A percentile compares a stretch with the other conserved stretches of the same genome.
Evolutionary conservation across 1,139 yeast genomes (phyloP).

Genomic region (Diutina neorugosa): DNA sequence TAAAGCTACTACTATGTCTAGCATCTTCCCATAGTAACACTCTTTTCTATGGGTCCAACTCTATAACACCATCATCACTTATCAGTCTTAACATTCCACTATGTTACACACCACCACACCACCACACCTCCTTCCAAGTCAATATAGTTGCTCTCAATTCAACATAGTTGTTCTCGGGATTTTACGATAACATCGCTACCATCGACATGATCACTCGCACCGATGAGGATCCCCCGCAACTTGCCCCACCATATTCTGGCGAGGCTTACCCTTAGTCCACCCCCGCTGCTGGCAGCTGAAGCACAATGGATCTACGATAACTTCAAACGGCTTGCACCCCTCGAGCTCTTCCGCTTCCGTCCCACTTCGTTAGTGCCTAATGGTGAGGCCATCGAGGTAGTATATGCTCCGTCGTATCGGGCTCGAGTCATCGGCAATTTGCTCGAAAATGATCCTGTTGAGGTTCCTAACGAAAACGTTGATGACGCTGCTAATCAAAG

Average conservation of each 20-base stretch:
- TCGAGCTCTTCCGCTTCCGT: neutral
- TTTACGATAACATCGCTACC: neutral
- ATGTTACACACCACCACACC: no score
- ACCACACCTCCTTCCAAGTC: no score
- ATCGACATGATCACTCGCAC: neutral
- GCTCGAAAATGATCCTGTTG: neutral
- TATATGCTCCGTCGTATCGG: neutral
- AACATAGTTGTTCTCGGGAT: no score
- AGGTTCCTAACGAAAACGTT: neutral
- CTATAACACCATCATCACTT: no score
- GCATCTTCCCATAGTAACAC: no score
- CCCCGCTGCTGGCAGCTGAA: neutral
- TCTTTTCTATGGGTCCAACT: no score
- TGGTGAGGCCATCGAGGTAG: neutral
- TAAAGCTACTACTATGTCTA: no score
- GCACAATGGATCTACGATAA: neutral
- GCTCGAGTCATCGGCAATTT: neutral
- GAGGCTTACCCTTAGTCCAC: neutral
- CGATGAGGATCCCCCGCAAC: neutral
- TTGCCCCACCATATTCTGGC: neutral
- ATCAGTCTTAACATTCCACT: no score
- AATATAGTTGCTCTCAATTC: no score
- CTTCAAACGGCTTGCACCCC: neutral
- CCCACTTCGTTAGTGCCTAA: neutral
- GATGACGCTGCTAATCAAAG: neutral